Base-by-base conservation (phyloP, 83 land plant genomes). In the Picea engelmannii region DNA sequence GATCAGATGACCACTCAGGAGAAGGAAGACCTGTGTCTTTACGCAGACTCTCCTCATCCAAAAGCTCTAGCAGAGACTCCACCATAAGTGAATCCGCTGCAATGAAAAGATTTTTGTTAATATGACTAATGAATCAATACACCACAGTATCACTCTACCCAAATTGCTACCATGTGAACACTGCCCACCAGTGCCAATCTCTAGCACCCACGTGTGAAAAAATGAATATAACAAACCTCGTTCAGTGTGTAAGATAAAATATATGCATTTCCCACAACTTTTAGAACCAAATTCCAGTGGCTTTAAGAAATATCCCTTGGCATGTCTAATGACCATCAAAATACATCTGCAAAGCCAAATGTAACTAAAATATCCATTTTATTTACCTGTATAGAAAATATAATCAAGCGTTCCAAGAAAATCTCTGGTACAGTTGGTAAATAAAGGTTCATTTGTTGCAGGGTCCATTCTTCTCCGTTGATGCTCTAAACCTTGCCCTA, bases 1-100 rank as follows among this genome's bases (percentile, higher is more conserved):
- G 99, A 86, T 96, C 99, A 63, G 99, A 96, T 21, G 98, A 96
- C 98, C 99, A 96, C 81, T 93, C 99, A 63, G 99, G 99, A 80
- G 99, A 96, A 78, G 98, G 99, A 83, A 96, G 92, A 13, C 95
- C 98, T 47, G 99, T 95, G 86, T 93, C 98, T 87, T 95, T 96
- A 17, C 98, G 90, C 85, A 96, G 87, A 83, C 89, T 93, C 47
- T 95, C 99, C 87, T 95, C 99, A 86, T 96, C 99, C 88, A 96
- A 86, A 62, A 96, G 93, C 83, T 96, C 99, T 87, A 96, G 82
- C 69, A 96, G 84, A 31, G 96, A 93, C 82, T 95, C 96, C 85
- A 96, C 99, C 24, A 82, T 84, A 66, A 96, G 86, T 11, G 98
- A 95, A 69, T 95, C 98, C 40, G 95, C 99, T 96, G 93, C 38